These are phyloP conservation scores for Ilyonectria mors-panacis DNA, from an alignment of 2,329 filamentous ascomycete genomes.

Conservation along the genomic window DNA sequence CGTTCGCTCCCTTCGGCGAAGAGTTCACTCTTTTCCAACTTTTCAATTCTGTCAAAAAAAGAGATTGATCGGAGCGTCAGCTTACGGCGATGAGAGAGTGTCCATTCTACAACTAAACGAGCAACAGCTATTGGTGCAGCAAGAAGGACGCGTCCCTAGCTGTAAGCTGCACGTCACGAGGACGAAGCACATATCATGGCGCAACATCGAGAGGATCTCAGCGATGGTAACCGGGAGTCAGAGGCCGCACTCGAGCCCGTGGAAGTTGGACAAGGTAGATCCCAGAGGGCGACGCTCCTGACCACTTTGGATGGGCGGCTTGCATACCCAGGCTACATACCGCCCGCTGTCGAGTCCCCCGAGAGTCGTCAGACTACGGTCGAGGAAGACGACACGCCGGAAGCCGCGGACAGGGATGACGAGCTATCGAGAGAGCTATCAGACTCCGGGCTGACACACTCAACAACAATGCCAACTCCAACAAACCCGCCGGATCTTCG, in stretches of 20 bases:
- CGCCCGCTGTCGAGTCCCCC: conserved; percentile 8
- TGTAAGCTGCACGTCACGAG: background rate
- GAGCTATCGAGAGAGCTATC: background rate
- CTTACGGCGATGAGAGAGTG: background rate
- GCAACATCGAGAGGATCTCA: background rate
- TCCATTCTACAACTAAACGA: background rate
- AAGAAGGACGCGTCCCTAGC: background rate
- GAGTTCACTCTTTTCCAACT: background rate
- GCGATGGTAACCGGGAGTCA: background rate
- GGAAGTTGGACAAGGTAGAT: background rate
- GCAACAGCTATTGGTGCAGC: background rate
- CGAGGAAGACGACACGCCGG: background rate
- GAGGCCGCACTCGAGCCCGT: background rate
- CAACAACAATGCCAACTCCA: background rate
- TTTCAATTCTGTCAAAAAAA: too few relatives aligned
- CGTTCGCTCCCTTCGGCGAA: background rate
- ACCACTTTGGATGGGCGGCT: conserved; percentile 14
- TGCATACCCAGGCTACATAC: conserved; percentile 21
- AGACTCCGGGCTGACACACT: background rate
- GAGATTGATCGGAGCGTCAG: background rate
- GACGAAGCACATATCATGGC: conserved; percentile 4
- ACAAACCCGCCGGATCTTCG: background rate
- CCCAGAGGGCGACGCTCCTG: background rate
- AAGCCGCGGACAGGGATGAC: background rate
- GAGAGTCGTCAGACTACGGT: background rate